Evolutionary conservation across 345 rosid species (phyloP), one percentile per base, ranked within the genome.

Genomic region (Lepidium sativum): DNA sequence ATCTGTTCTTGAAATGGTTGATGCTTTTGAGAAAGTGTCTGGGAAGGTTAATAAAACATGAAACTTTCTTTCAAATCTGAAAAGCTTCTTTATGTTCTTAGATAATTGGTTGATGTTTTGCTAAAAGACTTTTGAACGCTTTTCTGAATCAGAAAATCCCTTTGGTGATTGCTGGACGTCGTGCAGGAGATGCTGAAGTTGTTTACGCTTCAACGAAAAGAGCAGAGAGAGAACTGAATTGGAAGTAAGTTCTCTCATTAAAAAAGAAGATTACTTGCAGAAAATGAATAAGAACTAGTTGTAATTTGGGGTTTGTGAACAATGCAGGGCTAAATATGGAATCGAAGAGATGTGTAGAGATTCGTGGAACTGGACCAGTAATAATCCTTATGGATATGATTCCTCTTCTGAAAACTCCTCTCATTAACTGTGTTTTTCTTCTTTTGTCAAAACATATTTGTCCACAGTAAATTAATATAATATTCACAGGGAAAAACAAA

Each of bases 321-420:
- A 70, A 54, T 49, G 71, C 88, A 94, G 99, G 81, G 86, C 97
- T 6, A 88, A 83, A 43, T 86, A 75, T 18, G 95, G 90, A 12
- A 75, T 90, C 3, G 95, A 83, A 32, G 97, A 94, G 65, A 89
- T 94, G 99, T 94, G 99, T 66, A 78, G 89, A 62, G 99, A 90
- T 74, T 86, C 82, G 39, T 89, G 97, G 97, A 86, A 87, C 70
- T 90, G 99, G 96, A 95, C 97, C 0, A 82, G 90, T 81, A 85
- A 94, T 73, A 88, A 94, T 66, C 97, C 97, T 6, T 83, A 86
- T 38, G 99, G 99, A 62, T 88, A 90, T 41, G 96, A 54, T 58
- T 75, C 96, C 31, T 54, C 86, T 8, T 27, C 47, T 48, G 52
- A 64, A 55, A 44, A 60, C 48, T 21, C 14, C 31, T 55, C 52